These are phyloP conservation scores for Oryza glaberrima DNA, from an alignment of 176 grass and related monocot genomes.

Conservation along the genomic window DNA sequence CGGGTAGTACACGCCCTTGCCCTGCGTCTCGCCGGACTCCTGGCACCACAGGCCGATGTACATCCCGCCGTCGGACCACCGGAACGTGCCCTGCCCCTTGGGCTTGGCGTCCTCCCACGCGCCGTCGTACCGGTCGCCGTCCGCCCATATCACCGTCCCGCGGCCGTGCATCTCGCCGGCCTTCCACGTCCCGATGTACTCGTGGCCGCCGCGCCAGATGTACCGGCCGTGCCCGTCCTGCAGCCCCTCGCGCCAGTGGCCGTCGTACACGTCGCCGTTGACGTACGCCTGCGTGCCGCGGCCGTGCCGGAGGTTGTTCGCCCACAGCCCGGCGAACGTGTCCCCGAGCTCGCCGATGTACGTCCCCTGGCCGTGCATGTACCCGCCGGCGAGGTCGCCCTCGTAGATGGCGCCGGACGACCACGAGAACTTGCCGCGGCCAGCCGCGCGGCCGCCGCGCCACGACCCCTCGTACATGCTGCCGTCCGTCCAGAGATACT, in stretches of 20 bases:
- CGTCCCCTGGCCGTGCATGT: neutral
- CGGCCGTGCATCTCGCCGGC: slow-evolving; percentile 69
- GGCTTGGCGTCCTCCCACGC: slow-evolving; percentile 78
- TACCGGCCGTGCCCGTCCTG: slow-evolving; percentile 74
- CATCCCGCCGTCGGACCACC: slow-evolving; percentile 78
- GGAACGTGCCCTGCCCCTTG: slow-evolving; percentile 79
- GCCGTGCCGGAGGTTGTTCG: slow-evolving; percentile 73
- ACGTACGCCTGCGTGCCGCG: slow-evolving; percentile 73
- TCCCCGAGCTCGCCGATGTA: slow-evolving; percentile 62
- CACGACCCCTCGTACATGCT: slow-evolving; percentile 85
- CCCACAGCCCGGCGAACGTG: slow-evolving; percentile 73
- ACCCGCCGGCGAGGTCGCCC: slow-evolving; percentile 39
- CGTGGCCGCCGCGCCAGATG: slow-evolving; percentile 75
- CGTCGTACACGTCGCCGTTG: slow-evolving; percentile 75
- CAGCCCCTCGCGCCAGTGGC: slow-evolving; percentile 69
- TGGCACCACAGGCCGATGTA: slow-evolving; percentile 70
- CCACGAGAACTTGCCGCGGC: slow-evolving; percentile 81
- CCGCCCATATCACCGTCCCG: slow-evolving; percentile 65
- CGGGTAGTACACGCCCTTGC: slow-evolving; percentile 80
- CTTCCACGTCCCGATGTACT: slow-evolving; percentile 78
- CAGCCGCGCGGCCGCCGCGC: slow-evolving; percentile 58
- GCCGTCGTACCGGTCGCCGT: slow-evolving; percentile 81
- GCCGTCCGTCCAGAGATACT: slow-evolving; percentile 80
- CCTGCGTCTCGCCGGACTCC: slow-evolving; percentile 51
- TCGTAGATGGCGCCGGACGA: slow-evolving; percentile 79